Evolutionary conservation across 805 yeast genomes (phyloP).

Genomic region (Ogataea henricii): DNA sequence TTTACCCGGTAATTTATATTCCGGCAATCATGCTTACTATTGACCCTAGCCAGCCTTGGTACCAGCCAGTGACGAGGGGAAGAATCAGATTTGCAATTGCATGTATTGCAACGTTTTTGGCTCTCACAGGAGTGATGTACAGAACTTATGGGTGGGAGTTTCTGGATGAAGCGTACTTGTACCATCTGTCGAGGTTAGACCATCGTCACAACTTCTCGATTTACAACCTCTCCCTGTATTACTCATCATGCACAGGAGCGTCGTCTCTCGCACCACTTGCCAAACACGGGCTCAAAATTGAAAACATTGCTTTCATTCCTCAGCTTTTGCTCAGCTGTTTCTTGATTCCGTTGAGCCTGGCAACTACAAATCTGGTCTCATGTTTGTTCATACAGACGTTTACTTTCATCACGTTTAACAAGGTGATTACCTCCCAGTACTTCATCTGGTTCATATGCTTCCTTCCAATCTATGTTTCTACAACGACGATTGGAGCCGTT

Average conservation of each 20-base stretch:
- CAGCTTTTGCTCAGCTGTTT: conserved; percentile 65
- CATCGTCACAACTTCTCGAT: conserved; percentile 95
- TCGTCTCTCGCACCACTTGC: conserved; percentile 17
- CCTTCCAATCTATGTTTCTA: conserved; percentile 68
- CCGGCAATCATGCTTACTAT: conserved; percentile 60
- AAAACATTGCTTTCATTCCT: conserved; percentile 75
- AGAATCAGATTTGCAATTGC: conserved; percentile 45
- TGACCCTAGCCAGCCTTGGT: conserved; percentile 33
- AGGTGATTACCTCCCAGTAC: conserved; percentile 91
- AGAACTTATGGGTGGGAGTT: conserved; percentile 71
- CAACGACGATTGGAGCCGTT: conserved; percentile 39
- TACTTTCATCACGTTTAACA: conserved; percentile 75
- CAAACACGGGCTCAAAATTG: conserved; percentile 21
- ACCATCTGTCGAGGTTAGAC: conserved; percentile 81
- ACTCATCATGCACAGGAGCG: conserved; percentile 45
- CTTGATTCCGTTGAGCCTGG: conserved; percentile 56
- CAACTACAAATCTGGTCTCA: conserved; percentile 42
- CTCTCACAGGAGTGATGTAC: conserved; percentile 63
- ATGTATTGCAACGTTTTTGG: conserved; percentile 45
- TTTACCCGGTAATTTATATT: conserved; percentile 86
- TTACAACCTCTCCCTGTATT: conserved; percentile 74
- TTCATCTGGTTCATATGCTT: conserved; percentile 92
- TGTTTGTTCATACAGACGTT: conserved; percentile 76
- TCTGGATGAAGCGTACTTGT: conserved; percentile 73
- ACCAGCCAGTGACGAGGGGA: conserved; percentile 43